Conservation (phyloP, 1,284 basidiomycete species). For the Tylopilus sp. region DNA sequence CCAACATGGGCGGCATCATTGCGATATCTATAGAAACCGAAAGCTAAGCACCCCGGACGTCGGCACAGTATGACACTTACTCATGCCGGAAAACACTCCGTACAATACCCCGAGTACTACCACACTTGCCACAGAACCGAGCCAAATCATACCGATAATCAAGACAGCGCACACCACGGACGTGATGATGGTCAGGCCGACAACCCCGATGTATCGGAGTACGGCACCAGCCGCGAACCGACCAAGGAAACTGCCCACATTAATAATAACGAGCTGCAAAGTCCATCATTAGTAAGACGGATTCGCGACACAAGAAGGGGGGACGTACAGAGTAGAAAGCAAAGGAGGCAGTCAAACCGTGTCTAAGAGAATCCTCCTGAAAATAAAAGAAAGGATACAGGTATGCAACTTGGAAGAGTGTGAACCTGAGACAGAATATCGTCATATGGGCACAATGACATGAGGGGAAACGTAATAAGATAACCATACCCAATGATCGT, state of each 20-base stretch:
- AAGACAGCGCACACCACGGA: constrained; percentile 25
- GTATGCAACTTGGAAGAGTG: constrained; percentile 21
- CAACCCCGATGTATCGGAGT: constrained; percentile 38
- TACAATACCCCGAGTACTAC: constrained; percentile 48
- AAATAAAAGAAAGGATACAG: constrained; percentile 35
- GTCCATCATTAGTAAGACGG: not conserved
- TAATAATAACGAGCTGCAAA: constrained; percentile 45
- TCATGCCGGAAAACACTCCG: constrained; percentile 50
- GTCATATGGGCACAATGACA: not conserved
- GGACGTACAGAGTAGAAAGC: constrained; percentile 32
- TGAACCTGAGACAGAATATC: constrained; percentile 13
- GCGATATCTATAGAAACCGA: constrained; percentile 17
- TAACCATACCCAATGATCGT: constrained; percentile 23
- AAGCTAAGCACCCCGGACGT: not conserved
- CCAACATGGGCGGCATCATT: constrained; percentile 29
- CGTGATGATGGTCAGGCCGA: constrained; percentile 42
- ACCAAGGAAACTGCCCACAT: constrained; percentile 42
- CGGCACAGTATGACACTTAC: not conserved
- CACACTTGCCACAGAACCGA: constrained; percentile 41
- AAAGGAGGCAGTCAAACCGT: constrained; percentile 27
- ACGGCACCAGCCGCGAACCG: constrained; percentile 40
- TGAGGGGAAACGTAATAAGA: not conserved
- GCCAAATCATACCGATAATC: constrained; percentile 44
- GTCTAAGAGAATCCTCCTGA: constrained; percentile 28
- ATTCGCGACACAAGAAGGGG: not conserved